phyloP scores from a whole-genome alignment of 345 rosid species.

The Populus tremula region DNA sequence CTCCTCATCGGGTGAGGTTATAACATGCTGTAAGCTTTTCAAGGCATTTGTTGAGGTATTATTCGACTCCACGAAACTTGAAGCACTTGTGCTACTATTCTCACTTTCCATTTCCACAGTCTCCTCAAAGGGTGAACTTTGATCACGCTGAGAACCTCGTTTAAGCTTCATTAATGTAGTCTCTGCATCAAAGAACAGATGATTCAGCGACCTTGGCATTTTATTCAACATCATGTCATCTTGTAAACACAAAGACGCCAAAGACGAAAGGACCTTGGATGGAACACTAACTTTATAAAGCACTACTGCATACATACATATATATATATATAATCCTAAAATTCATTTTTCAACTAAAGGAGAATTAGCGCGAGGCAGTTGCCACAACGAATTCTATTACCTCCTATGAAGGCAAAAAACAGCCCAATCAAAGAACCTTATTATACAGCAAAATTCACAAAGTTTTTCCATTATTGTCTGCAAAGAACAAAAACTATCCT shows the following conservation, averaged over 20 bases:
- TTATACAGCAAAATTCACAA: too few species aligned
- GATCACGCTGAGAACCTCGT: constrained; percentile 53
- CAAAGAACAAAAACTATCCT: too few species aligned
- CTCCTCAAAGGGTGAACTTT: constrained; percentile 5
- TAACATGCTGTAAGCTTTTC: neutral
- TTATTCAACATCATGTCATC: neutral
- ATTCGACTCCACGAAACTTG: constrained; percentile 15
- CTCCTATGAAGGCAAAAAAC: neutral
- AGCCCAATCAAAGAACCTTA: too few species aligned
- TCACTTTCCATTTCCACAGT: constrained; percentile 17
- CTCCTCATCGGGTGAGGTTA: neutral
- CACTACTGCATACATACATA: neutral
- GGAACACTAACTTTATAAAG: neutral
- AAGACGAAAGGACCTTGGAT: neutral
- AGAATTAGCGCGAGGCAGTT: too few species aligned
- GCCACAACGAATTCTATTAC: too few species aligned
- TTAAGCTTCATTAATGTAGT: constrained; percentile 73
- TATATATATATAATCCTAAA: neutral
- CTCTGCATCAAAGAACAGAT: constrained; percentile 42
- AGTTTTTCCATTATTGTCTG: too few species aligned
- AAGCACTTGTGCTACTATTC: constrained; percentile 13
- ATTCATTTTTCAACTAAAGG: neutral
- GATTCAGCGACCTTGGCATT: neutral
- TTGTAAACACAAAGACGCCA: neutral
- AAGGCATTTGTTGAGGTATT: constrained; percentile 1